Evolutionary conservation across 2,329 filamentous ascomycete species (phyloP).

Genomic region (Alternaria sp.): DNA sequence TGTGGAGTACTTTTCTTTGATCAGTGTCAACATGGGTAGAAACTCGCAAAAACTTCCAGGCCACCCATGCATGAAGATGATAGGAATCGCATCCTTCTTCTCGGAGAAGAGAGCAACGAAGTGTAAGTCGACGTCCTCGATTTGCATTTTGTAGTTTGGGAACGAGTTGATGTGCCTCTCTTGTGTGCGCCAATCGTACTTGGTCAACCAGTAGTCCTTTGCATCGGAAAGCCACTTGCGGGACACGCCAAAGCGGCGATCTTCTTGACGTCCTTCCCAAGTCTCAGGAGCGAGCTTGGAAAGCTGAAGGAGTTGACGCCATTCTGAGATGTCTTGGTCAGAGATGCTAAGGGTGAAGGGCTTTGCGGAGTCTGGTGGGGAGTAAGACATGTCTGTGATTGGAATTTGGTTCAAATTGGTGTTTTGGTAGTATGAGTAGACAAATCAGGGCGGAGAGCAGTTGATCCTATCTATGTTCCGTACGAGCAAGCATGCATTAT

Average conservation of each 20-base stretch:
- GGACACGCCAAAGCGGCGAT: slow-evolving; percentile 41
- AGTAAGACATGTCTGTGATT: slow-evolving; percentile 43
- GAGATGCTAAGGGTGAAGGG: slow-evolving; percentile 47
- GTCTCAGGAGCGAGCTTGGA: slow-evolving; percentile 45
- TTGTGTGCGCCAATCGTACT: slow-evolving; percentile 49
- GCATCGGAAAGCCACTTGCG: slow-evolving; percentile 47
- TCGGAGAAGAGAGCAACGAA: slow-evolving; percentile 65
- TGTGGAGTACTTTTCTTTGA: slow-evolving; percentile 60
- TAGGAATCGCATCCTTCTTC: slow-evolving; percentile 61
- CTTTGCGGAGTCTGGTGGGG: slow-evolving; percentile 40
- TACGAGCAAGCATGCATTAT: not conserved
- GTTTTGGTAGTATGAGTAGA: not conserved
- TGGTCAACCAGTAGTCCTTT: slow-evolving; percentile 52
- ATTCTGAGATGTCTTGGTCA: slow-evolving; percentile 47
- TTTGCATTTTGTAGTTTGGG: slow-evolving; percentile 60
- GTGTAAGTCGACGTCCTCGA: slow-evolving; percentile 60
- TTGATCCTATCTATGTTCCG: slow-evolving; percentile 1
- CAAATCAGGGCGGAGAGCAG: not conserved
- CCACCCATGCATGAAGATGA: slow-evolving; percentile 66
- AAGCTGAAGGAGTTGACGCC: slow-evolving; percentile 49
- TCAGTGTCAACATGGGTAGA: slow-evolving; percentile 59
- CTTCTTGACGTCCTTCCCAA: slow-evolving; percentile 42
- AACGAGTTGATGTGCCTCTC: slow-evolving; percentile 61
- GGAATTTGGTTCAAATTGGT: not conserved
- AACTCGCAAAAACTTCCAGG: slow-evolving; percentile 66